Evolutionary conservation across 2,329 filamentous ascomycete genomes (phyloP), one percentile per base, ranked within the genome.

Genomic region (Drechmeria coniospora): DNA sequence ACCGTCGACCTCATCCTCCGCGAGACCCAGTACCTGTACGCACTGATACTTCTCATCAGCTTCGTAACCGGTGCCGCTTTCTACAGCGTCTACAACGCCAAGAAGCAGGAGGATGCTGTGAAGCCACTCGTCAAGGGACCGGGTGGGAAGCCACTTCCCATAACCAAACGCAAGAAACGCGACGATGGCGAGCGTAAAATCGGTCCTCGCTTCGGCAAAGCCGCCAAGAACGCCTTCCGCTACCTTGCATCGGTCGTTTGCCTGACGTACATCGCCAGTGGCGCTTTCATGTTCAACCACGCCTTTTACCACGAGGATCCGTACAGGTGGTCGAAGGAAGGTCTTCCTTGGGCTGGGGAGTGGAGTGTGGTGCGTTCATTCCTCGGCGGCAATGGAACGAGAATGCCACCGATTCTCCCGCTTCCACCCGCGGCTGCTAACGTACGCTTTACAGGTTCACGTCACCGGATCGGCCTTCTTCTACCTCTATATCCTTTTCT

Each of bases 111-210:
- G 21, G 55, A 61, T 36, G 44, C 58, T 20, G 46, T 59, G 14
- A 49, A 52, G 28, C 65, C 61, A 14, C 60, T 52, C 18, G 53
- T 68, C 38, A 74, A 65, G 29, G 86, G 86, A n/a, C 84, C 86
- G 1, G 86, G 82, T 31, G 87, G 86, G 39, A 86, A 92, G 50
- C 83, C 83, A 19, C 61, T 94, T 29, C 84, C 83, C n/a, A 49
- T 61, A 27, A 68, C 63, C 33, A 79, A 74, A 47, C 71, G 60
- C 32, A 60, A 59, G 48, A 56, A 61, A 54, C 50, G 65, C 47
- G 47, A 53, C 50, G 38, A 59, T 54, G 50, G 56, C 51, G 43
- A 59, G 53, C 46, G 55, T 26, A 53, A 54, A 36, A 48, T 56
- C 28, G 49, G 51, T 12, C 61, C 47, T 16, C 64, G 72, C 39